Conservation (phyloP, 768 basidiomycete genomes). For the Lactarius pseudohatsudake region DNA sequence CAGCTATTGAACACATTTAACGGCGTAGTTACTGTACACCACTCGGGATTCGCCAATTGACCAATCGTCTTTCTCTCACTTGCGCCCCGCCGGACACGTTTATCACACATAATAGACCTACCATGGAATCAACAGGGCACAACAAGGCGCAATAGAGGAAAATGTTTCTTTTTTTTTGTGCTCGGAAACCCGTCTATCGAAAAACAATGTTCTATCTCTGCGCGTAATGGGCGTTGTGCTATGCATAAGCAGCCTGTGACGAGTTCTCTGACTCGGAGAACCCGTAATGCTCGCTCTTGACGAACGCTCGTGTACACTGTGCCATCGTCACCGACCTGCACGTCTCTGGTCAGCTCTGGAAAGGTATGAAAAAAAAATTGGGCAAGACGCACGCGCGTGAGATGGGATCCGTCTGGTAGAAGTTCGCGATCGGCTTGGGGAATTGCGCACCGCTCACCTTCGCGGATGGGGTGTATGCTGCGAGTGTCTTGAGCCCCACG, state of each 20-base stretch:
- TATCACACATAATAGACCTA: neutral
- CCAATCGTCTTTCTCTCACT: neutral
- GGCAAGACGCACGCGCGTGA: conserved; percentile 75
- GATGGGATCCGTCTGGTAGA: conserved; percentile 96
- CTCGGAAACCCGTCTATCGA: conserved; percentile 21
- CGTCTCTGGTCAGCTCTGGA: conserved; percentile 12
- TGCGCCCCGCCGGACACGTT: neutral
- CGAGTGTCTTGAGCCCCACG: conserved; percentile 63
- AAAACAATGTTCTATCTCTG: conserved; percentile 11
- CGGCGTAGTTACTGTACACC: too few species aligned
- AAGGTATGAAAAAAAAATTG: neutral
- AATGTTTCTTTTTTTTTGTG: conserved; percentile 8
- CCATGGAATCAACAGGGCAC: neutral
- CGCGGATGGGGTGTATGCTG: conserved; percentile 48
- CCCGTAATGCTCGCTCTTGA: conserved; percentile 66
- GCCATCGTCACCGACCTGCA: conserved; percentile 93
- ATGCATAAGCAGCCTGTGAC: conserved; percentile 47
- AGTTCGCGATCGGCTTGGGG: conserved; percentile 82
- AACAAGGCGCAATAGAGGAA: neutral
- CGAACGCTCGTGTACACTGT: conserved; percentile 85
- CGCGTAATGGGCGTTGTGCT: conserved; percentile 16
- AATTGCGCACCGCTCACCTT: conserved; percentile 63
- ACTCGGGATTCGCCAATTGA: neutral
- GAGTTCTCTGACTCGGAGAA: conserved; percentile 50
- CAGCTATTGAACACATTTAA: neutral